Percentiles rank a stretch among this genome's conserved stretches.
Evolutionary conservation across 1,139 yeast genomes (phyloP).

Genomic region (Zygotorulaspora mrakii): DNA sequence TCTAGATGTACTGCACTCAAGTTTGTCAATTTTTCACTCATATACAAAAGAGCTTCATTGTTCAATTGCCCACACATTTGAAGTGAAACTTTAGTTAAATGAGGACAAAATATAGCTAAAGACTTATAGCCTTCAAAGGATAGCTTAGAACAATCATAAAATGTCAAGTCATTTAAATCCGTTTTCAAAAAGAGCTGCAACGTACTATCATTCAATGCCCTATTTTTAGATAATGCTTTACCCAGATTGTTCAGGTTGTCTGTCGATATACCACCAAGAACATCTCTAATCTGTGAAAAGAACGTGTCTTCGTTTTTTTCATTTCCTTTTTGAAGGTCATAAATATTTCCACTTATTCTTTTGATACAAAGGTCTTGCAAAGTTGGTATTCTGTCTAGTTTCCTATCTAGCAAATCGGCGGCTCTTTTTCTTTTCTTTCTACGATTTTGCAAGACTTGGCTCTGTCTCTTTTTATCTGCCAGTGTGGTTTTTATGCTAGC

Average conservation of each 20-base stretch:
- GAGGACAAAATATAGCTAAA: constrained; percentile 78
- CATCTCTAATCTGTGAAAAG: constrained; percentile 30
- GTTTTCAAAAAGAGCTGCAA: constrained; percentile 68
- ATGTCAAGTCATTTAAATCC: constrained; percentile 52
- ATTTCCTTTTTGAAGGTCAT: constrained; percentile 31
- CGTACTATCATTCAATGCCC: constrained; percentile 72
- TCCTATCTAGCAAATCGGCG: constrained; percentile 72
- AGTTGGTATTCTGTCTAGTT: constrained; percentile 58
- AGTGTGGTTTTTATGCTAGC: constrained; percentile 5
- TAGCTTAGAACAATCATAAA: constrained; percentile 91
- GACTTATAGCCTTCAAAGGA: constrained; percentile 60
- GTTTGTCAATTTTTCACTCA: constrained; percentile 52
- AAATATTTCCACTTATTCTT: constrained; percentile 64
- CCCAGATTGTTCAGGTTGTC: constrained; percentile 65
- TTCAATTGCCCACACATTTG: constrained; percentile 93
- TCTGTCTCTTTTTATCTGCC: constrained; percentile 33
- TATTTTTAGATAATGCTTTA: constrained; percentile 70
- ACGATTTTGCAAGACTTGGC: constrained; percentile 54
- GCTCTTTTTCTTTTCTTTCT: constrained; percentile 76
- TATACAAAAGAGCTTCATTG: constrained; percentile 66
- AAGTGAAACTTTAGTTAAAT: constrained; percentile 59
- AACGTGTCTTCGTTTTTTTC: constrained; percentile 17
- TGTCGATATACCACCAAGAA: constrained; percentile 34
- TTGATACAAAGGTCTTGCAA: constrained; percentile 79
- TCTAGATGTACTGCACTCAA: constrained; percentile 58